Percentiles rank a stretch among this genome's conserved stretches.
phyloP scores from a whole-genome alignment of 2,329 filamentous ascomycete genomes.

The Penicillium sp. region DNA sequence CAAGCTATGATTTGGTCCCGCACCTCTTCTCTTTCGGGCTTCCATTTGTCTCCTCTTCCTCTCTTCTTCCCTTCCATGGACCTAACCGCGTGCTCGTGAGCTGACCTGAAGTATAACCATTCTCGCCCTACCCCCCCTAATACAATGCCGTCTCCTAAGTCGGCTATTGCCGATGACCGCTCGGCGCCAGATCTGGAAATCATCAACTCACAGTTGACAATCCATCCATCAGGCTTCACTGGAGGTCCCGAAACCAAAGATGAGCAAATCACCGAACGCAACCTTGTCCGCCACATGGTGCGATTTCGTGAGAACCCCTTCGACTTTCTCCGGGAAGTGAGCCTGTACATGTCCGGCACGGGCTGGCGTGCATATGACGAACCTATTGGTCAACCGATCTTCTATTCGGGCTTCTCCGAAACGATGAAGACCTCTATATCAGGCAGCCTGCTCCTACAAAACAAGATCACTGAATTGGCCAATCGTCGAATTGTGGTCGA shows the following conservation, averaged over 20 bases:
- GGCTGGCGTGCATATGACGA: slow-evolving; percentile 95
- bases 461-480: slow-evolving; percentile 73
- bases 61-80: not conserved
- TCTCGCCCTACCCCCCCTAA: not conserved
- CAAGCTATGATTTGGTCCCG: slow-evolving; percentile 16
- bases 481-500: slow-evolving; percentile 72
- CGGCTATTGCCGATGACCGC: slow-evolving; percentile 29
- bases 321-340: slow-evolving; percentile 88
- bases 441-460: slow-evolving; percentile 69
- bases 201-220: slow-evolving; percentile 68
- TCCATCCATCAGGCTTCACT: slow-evolving; percentile 67
- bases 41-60: not conserved
- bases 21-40: not conserved
- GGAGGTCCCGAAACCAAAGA: slow-evolving; percentile 37
- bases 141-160: slow-evolving; percentile 32
- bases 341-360: slow-evolving; percentile 84
- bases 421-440: slow-evolving; percentile 80
- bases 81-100: not conserved
- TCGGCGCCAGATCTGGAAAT: slow-evolving; percentile 76
- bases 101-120: not conserved
- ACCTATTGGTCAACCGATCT: slow-evolving; percentile 86
- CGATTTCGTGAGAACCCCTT: slow-evolving; percentile 73
- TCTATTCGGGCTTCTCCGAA: slow-evolving; percentile 87
- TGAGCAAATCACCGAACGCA: slow-evolving; percentile 49
- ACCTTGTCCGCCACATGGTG: slow-evolving; percentile 68